Evolutionary conservation across 495 filamentous ascomycete species (phyloP).

Genomic region (Aspergillus biplanus): DNA sequence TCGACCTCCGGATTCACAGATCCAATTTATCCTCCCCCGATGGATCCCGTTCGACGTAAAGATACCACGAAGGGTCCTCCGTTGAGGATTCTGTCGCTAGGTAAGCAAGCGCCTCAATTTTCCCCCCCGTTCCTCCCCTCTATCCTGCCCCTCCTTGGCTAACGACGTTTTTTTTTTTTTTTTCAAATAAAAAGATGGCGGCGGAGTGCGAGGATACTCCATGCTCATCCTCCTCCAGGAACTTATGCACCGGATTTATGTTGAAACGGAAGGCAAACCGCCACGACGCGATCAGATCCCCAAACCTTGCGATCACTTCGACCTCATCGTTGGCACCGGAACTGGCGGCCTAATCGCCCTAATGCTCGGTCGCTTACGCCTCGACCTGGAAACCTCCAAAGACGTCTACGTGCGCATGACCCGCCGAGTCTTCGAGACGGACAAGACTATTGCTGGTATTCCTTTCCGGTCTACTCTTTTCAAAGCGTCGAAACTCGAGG

Average conservation of each 20-base stretch:
- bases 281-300: slow-evolving; percentile 87
- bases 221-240: slow-evolving; percentile 95
- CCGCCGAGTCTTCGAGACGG: slow-evolving; percentile 91
- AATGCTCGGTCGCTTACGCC: slow-evolving; percentile 89
- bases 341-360: slow-evolving; percentile 95
- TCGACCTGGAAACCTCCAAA: slow-evolving; percentile 95
- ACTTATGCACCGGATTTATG: slow-evolving; percentile 91
- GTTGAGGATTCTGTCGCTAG: slow-evolving; percentile 85
- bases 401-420: slow-evolving; percentile 95
- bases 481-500: slow-evolving; percentile 93
- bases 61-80: slow-evolving; percentile 96
- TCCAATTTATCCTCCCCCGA: background rate
- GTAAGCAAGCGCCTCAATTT: slow-evolving; percentile 57
- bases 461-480: slow-evolving; percentile 92
- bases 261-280: slow-evolving; percentile 79
- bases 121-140: background rate
- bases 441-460: slow-evolving; percentile 95
- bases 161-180: slow-evolving; percentile 20
- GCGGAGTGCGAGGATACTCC: slow-evolving; percentile 95
- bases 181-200: slow-evolving; percentile 68
- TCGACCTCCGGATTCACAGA: slow-evolving; percentile 1
- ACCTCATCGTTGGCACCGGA: slow-evolving; percentile 91
- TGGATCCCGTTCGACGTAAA: slow-evolving; percentile 66
- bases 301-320: slow-evolving; percentile 97
- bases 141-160: slow-evolving; percentile 4